Evolutionary conservation across 768 basidiomycete genomes (phyloP).

Genomic region (Hebeloma cylindrosporum): DNA sequence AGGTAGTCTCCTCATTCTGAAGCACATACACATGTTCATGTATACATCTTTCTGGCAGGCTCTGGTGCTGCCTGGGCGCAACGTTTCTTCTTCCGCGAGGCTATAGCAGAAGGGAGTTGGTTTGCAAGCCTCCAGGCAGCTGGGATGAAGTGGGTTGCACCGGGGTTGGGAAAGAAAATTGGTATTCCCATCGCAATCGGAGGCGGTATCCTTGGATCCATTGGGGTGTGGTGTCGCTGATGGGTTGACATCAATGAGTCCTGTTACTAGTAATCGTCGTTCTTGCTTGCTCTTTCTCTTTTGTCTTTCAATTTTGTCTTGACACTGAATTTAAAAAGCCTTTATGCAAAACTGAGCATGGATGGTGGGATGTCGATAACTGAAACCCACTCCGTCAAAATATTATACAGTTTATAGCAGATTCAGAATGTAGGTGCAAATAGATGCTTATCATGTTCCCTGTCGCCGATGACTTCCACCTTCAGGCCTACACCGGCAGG

Average conservation of each 20-base stretch:
- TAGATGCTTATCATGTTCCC: conserved; percentile 38
- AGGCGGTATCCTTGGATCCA: background rate
- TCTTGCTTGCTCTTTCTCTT: background rate
- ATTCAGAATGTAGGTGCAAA: conserved; percentile 31
- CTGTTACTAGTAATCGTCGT: background rate
- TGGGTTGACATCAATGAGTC: background rate
- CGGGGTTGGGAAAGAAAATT: background rate
- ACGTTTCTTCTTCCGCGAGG: conserved; percentile 32
- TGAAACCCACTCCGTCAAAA: background rate
- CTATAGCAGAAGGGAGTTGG: conserved; percentile 33
- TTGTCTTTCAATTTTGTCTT: background rate
- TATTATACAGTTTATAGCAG: background rate
- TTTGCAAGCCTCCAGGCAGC: conserved; percentile 30
- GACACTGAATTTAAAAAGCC: background rate
- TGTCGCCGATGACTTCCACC: conserved; percentile 55
- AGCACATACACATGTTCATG: too few relatives aligned
- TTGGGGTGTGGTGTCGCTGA: too few relatives aligned
- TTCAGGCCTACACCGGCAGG: conserved; percentile 75
- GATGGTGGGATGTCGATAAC: background rate
- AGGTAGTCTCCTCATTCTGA: too few relatives aligned
- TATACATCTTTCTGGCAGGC: conserved; percentile 21
- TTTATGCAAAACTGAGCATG: too few relatives aligned
- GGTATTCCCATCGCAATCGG: background rate
- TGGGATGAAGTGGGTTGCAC: conserved; percentile 24
- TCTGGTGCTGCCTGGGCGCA: conserved; percentile 37